A percentile compares a stretch with the other conserved stretches of the same genome.
Conservation (phyloP, 768 basidiomycete genomes). For the Suillus paluster region DNA sequence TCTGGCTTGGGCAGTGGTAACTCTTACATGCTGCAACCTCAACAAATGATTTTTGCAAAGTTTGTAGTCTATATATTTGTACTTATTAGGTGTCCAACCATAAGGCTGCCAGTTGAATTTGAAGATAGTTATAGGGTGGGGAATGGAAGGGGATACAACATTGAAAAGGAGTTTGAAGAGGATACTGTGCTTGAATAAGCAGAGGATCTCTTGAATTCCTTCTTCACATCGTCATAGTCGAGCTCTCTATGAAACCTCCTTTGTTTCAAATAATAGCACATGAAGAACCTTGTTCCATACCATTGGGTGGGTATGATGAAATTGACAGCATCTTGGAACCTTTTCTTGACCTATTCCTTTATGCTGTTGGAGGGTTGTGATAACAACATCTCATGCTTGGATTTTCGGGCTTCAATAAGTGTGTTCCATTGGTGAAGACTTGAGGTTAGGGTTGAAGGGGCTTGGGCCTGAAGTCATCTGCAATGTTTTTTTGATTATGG, state of each 20-base stretch:
- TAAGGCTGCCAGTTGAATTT: background rate
- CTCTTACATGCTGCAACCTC: background rate
- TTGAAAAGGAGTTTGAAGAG: background rate
- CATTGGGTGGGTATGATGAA: background rate
- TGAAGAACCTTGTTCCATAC: background rate
- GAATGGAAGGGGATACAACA: background rate
- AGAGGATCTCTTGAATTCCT: background rate
- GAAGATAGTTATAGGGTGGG: background rate
- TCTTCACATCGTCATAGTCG: background rate
- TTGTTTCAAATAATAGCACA: background rate
- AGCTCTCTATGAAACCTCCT: background rate
- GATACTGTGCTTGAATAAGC: background rate
- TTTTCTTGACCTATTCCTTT: background rate
- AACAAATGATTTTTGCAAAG: background rate
- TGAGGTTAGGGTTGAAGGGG: background rate
- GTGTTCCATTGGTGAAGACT: background rate
- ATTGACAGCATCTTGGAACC: background rate
- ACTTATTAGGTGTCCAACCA: background rate
- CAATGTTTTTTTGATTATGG: background rate
- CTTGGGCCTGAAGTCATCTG: background rate
- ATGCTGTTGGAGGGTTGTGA: background rate
- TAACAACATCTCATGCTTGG: accelerated
- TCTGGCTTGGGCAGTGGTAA: background rate
- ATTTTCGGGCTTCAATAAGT: background rate
- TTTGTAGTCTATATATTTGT: background rate